Evolutionary conservation across 2,329 filamentous ascomycete genomes (phyloP), one percentile per base, ranked within the genome.

Genomic region (Xylaria polymorpha): DNA sequence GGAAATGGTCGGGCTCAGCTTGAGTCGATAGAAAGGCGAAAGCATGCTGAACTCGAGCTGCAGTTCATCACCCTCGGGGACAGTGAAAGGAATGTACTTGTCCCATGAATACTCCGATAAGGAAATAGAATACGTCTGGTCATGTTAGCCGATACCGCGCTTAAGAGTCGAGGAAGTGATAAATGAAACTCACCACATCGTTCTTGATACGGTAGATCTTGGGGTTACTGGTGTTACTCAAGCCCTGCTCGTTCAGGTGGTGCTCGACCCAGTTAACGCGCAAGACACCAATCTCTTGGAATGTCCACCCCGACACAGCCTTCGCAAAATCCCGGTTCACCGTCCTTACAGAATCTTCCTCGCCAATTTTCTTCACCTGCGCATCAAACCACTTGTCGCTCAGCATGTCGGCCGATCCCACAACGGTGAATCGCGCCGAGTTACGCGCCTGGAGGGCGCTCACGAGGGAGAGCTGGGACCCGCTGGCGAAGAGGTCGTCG

Each of bases 31-130:
- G 89, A 98, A 98, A 66, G 96, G 95, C 1, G 95, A 98, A 56
- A 99, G 91, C 96, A 98, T 99, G 84, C 91, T 94, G 85, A 98
- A 98, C 82, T 99, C 96, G 71, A 99, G 92, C 82, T 99, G 96
- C 41, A 99, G 79, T 35, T 85, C 86, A 79, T 99, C 96, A 71
- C 83, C 85, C 9, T 85, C 78, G 25, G 93, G 90, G 22, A 92
- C 84, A 48, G 84, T 84, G 82, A 94, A 98, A 55, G 94, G 92
- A 6, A 84, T 82, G 85, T 91, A 97, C 78, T 90, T 87, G 79
- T 93, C 89, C 83, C 89, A 90, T 59, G 83, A 82, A 81, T 94
- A 97, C 81, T 98, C 94, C 32, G 94, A 97, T 63, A 99, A 77
- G 72, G 95, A 94, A 79, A 98, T 95, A 77, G 87, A 88, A 85